Conservation (phyloP, 2,329 filamentous ascomycete genomes). For the Chaetomium olivaceum region DNA sequence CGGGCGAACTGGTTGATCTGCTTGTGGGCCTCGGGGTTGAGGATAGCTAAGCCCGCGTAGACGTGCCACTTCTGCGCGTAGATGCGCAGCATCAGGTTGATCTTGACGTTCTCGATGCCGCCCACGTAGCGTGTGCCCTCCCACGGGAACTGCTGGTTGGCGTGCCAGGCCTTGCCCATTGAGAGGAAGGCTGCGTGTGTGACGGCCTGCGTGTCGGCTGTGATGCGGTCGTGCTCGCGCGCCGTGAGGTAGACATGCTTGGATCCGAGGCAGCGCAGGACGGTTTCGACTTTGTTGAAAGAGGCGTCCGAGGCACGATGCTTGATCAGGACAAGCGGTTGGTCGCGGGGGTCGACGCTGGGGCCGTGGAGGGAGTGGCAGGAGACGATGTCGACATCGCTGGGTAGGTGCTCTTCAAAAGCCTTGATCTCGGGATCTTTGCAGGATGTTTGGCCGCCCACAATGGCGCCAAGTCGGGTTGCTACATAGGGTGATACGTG, state of each 20-base stretch:
- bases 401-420: conserved; percentile 84
- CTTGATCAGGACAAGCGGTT: conserved; percentile 89
- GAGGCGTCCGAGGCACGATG: conserved; percentile 80
- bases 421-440: conserved; percentile 95
- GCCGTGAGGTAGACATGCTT: conserved; percentile 87
- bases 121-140: conserved; percentile 93
- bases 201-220: conserved; percentile 95
- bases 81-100: conserved; percentile 95
- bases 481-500: conserved; percentile 52
- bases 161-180: conserved; percentile 98
- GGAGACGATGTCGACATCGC: conserved; percentile 89
- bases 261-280: conserved; percentile 80
- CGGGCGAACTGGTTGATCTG: conserved; percentile 94
- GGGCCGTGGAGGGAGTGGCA: conserved; percentile 97
- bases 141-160: conserved; percentile 95
- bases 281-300: conserved; percentile 74
- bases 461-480: conserved; percentile 91
- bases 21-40: conserved; percentile 87
- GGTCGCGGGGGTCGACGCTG: conserved; percentile 80
- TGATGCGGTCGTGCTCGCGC: conserved; percentile 90
- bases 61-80: conserved; percentile 99
- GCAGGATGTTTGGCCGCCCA: conserved; percentile 96
- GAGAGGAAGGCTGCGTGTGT: conserved; percentile 95
- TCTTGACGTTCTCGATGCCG: conserved; percentile 98
- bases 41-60: conserved; percentile 93